Percentiles rank a stretch among this genome's conserved stretches.
These are phyloP conservation scores for Agrocybe praecox DNA, from an alignment of 768 basidiomycete genomes.

Conservation along the genomic window DNA sequence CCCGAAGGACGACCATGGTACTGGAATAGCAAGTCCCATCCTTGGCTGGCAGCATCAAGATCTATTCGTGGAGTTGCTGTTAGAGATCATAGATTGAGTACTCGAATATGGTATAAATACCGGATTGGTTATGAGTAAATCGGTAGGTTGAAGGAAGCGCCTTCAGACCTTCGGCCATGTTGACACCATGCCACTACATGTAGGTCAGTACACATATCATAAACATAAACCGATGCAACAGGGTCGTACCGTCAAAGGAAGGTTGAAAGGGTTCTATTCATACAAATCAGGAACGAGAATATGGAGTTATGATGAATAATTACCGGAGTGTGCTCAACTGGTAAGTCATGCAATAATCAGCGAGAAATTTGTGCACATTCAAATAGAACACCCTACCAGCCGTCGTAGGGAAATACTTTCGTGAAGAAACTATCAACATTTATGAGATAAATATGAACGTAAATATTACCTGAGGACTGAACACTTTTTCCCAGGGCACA, in stretches of 20 bases:
- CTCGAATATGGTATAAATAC: conserved; percentile 23
- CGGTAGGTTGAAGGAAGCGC: conserved; percentile 55
- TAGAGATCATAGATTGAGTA: background rate
- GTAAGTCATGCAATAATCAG: background rate
- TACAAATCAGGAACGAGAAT: background rate
- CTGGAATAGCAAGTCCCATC: conserved; percentile 59
- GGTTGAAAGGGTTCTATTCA: conserved; percentile 46
- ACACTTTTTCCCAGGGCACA: conserved; percentile 58
- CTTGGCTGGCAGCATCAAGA: conserved; percentile 48
- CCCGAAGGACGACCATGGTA: conserved; percentile 61
- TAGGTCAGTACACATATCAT: conserved; percentile 9
- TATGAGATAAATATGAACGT: background rate
- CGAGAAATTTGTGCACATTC: background rate
- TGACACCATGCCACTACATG: conserved; percentile 56
- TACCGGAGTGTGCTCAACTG: conserved; percentile 34
- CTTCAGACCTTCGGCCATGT: conserved; percentile 60
- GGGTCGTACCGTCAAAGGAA: conserved; percentile 35
- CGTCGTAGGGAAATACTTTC: conserved; percentile 46
- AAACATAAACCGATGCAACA: no score
- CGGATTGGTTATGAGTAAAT: conserved; percentile 59
- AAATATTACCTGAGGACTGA: conserved; percentile 37
- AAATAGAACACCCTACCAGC: conserved; percentile 24
- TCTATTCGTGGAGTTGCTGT: conserved; percentile 29
- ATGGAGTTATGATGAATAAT: background rate
- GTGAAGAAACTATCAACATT: background rate